These are phyloP conservation scores for Hypoxylon crocopeplum DNA, from an alignment of 495 filamentous ascomycete species.

Conservation along the genomic window DNA sequence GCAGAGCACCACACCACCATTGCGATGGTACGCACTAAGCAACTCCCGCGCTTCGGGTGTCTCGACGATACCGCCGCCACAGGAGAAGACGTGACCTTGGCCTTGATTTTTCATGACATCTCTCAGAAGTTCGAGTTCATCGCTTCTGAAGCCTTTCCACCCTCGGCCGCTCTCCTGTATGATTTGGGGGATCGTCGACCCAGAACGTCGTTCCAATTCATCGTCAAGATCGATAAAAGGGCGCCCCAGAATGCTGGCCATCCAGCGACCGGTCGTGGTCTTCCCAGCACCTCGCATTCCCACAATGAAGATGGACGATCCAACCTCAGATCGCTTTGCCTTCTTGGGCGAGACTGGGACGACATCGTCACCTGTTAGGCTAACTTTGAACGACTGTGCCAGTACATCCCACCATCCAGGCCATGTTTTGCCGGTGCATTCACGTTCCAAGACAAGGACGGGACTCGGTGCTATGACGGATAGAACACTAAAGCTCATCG, in stretches of 20 bases:
- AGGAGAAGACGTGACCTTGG: constrained; percentile 83
- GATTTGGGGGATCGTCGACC: constrained; percentile 82
- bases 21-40: constrained; percentile 74
- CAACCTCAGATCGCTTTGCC: constrained; percentile 47
- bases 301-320: constrained; percentile 85
- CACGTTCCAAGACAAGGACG: constrained; percentile 82
- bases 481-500: constrained; percentile 97
- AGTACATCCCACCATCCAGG: constrained; percentile 97
- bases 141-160: constrained; percentile 88
- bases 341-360: constrained; percentile 41
- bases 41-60: constrained; percentile 79
- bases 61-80: constrained; percentile 93
- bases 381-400: constrained; percentile 73
- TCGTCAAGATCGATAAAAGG: constrained; percentile 87
- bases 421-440: constrained; percentile 99
- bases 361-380: constrained; percentile 74
- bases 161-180: constrained; percentile 69
- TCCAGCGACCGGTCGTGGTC: constrained; percentile 89
- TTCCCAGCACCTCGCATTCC: constrained; percentile 98
- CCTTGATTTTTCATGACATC: constrained; percentile 75
- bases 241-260: constrained; percentile 73
- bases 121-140: constrained; percentile 78
- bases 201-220: constrained; percentile 75
- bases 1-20: constrained; percentile 86
- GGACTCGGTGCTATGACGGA: constrained; percentile 75